A percentile compares a stretch with the other conserved stretches of the same genome.
phyloP scores from a whole-genome alignment of 176 grass and related monocot species.

The Aegilops speltoides region DNA sequence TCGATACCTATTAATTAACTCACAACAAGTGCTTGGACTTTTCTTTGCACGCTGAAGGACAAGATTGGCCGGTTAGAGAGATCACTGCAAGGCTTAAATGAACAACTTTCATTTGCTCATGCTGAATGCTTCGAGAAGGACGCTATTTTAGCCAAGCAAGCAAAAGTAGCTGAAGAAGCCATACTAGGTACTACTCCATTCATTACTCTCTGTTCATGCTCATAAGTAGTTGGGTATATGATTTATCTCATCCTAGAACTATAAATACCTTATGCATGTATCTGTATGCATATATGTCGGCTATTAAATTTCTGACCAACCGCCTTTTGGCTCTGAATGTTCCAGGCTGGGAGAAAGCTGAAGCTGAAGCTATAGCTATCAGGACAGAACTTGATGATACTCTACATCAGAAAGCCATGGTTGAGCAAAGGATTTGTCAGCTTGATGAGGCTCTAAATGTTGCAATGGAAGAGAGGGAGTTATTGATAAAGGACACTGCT shows the following conservation, averaged over 20 bases:
- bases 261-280: background rate
- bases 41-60: constrained; percentile 52
- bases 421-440: constrained; percentile 62
- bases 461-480: constrained; percentile 65
- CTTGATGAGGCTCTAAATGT: constrained; percentile 68
- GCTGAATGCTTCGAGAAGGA: constrained; percentile 73
- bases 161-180: constrained; percentile 95
- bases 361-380: constrained; percentile 63
- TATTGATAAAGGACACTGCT: constrained; percentile 52
- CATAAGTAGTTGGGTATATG: constrained; percentile 15
- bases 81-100: constrained; percentile 67
- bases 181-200: constrained; percentile 66
- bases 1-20: background rate
- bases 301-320: background rate
- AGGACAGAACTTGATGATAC: constrained; percentile 74
- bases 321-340: background rate
- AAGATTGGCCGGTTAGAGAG: constrained; percentile 63
- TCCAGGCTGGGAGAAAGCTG: constrained; percentile 93
- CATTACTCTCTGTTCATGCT: background rate
- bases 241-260: constrained; percentile 6
- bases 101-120: constrained; percentile 63
- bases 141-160: constrained; percentile 63
- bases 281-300: background rate
- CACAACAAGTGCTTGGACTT: constrained; percentile 5
- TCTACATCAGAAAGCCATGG: constrained; percentile 49